Base-by-base conservation (phyloP, 208 protist species). In the Leptomonas pyrrhocoris region DNA sequence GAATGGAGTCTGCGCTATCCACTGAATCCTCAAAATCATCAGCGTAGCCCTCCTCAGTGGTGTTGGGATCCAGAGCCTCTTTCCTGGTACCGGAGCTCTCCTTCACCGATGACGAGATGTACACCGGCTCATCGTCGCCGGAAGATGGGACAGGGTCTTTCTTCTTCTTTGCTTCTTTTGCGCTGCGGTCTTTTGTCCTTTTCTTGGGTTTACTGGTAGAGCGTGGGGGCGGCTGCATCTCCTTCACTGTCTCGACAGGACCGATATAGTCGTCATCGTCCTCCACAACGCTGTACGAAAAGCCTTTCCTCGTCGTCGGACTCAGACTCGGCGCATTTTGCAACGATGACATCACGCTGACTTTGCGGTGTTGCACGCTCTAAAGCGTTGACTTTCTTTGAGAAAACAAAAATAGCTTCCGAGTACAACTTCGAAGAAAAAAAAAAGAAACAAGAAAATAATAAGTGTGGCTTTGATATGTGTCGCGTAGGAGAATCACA, bases 1-100 rank as follows among this genome's bases (percentile, higher is more conserved):
- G 72, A 50, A 77, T 84, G 55, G 84, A 79, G 59, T 93, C 85
- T 57, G 88, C 85, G 46, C 84, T 90, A 36, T 87, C 83, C 21
- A 71, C 27, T 25, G 57, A 53, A 36, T 69, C 67, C 30, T 78
- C 61, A 57, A 81, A 81, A 68, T 81, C 75, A 56, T 85, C 80
- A 54, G 70, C 71, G 69, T 86, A 79, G 63, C 79, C 64, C 1
- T 79, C 73, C 28, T 68, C 67, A 31, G 80, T 49, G 46, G 73
- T 68, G 34, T 60, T 61, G 25, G 55, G 36, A 7, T 27, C 63
- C 0, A 57, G 60, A n/a, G 45, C 63, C 2, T 28, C 36, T 36
- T 42, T 56, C 49, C 73, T 76, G 50, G 49, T 76, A 12, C 25
- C 53, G 2, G 53, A 61, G 25, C 21, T 51, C 48, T 77, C 73